Evolutionary conservation across 2,329 filamentous ascomycete species (phyloP).

Genomic region (Cryphonectria radicalis): DNA sequence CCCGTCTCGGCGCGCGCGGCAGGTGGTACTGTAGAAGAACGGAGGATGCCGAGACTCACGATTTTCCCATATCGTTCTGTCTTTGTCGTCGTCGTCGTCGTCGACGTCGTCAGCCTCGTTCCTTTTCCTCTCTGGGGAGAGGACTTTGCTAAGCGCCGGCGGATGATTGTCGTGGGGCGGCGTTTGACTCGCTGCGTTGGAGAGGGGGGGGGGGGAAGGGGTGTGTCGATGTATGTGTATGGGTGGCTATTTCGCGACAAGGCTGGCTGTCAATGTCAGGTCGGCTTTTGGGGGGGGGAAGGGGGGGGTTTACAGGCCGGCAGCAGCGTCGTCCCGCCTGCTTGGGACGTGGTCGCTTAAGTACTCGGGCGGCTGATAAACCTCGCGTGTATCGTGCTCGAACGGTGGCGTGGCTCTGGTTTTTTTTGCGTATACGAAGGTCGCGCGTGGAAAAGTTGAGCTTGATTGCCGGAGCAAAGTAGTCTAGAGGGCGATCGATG

Average conservation of each 20-base stretch:
- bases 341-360: background rate
- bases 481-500: background rate
- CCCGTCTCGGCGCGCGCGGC: background rate
- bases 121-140: background rate
- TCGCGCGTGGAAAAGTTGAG: background rate
- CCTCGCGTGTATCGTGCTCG: background rate
- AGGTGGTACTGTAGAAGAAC: background rate
- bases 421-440: background rate
- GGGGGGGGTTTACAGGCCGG: background rate
- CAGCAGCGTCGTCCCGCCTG: background rate
- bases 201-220: background rate
- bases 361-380: background rate
- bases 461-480: background rate
- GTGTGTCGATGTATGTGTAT: background rate
- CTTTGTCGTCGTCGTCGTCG: conserved; percentile 23
- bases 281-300: background rate
- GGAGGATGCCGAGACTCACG: conserved; percentile 47
- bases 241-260: conserved; percentile 14
- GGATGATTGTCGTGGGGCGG: background rate
- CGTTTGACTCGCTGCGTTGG: background rate
- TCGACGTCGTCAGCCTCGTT: conserved; percentile 16
- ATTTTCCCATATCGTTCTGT: conserved; percentile 52
- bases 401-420: background rate
- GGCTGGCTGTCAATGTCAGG: conserved; percentile 10
- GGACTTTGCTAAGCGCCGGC: conserved; percentile 12